Conservation (phyloP, 106 monocot genomes). For the Cymbidium sinense region DNA sequence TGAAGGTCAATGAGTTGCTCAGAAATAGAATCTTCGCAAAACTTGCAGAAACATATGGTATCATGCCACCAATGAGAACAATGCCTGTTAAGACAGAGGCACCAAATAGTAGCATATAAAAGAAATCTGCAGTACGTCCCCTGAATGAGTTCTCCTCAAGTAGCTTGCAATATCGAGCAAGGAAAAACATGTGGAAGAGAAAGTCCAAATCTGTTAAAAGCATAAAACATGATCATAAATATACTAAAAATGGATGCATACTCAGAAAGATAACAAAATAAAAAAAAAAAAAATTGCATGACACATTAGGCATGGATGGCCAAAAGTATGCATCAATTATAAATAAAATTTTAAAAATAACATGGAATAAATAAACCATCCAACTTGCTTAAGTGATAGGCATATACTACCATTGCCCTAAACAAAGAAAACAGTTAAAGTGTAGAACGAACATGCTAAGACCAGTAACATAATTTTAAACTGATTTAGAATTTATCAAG, state of each 20-base stretch:
- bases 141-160: constrained; percentile 99
- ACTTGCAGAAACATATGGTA: constrained; percentile 75
- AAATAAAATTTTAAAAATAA: not conserved
- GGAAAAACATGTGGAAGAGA: constrained; percentile 98
- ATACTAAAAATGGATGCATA: not conserved
- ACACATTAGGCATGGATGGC: not conserved
- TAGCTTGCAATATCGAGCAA: constrained; percentile 94
- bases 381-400: not conserved
- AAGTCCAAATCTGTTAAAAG: constrained; percentile 81
- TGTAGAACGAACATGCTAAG: not conserved
- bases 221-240: not conserved
- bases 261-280: too few relatives aligned
- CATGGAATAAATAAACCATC: not conserved
- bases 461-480: not conserved
- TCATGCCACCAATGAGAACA: constrained; percentile 90
- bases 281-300: not conserved
- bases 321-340: not conserved
- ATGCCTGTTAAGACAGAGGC: constrained; percentile 79
- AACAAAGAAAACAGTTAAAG: not conserved
- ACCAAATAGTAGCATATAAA: constrained; percentile 97
- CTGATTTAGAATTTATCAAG: not conserved
- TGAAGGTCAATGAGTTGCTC: constrained; percentile 97
- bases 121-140: constrained; percentile 94
- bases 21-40: constrained; percentile 92
- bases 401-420: not conserved